Conservation (phyloP, 352 stramenopile species). For the Phytophthora sp. region DNA sequence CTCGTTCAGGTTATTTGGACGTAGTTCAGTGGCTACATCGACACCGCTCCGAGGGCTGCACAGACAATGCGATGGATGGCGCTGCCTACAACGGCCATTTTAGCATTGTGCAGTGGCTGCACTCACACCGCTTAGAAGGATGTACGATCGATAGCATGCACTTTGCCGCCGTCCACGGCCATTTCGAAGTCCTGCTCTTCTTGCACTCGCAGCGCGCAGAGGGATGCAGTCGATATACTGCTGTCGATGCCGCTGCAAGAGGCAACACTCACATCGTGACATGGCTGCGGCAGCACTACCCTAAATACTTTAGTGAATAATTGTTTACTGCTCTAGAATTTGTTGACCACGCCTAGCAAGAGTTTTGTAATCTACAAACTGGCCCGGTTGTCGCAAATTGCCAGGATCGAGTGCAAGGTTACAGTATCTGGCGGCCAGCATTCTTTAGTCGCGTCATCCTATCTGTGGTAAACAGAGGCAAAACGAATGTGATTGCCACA, state of each 20-base stretch:
- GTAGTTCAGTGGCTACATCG: conserved; percentile 28
- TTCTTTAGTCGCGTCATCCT: conserved; percentile 11
- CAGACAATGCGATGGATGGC: conserved; percentile 21
- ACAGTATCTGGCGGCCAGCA: no score
- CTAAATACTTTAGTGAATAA: not conserved
- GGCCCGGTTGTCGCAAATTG: no score
- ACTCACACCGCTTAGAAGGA: conserved; percentile 26
- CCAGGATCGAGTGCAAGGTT: no score
- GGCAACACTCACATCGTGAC: conserved; percentile 13
- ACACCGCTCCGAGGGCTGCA: conserved; percentile 16
- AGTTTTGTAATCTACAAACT: no score
- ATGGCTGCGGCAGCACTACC: conserved; percentile 25
- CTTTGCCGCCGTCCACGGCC: conserved; percentile 30
- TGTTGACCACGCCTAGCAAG: conserved; percentile 18
- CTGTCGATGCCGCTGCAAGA: conserved; percentile 16
- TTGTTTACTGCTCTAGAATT: not conserved
- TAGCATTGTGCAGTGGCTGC: conserved; percentile 22
- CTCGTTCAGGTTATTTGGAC: conserved; percentile 14
- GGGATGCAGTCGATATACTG: conserved; percentile 27
- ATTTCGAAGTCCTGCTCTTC: conserved; percentile 43
- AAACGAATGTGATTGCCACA: conserved; percentile 20
- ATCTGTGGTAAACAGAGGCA: conserved; percentile 8
- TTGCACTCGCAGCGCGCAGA: conserved; percentile 36
- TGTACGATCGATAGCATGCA: conserved; percentile 41
- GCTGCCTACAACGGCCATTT: conserved; percentile 19